A percentile compares a stretch with the other conserved stretches of the same genome.
Evolutionary conservation across 192 early-diverging fungal species (phyloP).

Genomic region (Spizellomyces sp.): DNA sequence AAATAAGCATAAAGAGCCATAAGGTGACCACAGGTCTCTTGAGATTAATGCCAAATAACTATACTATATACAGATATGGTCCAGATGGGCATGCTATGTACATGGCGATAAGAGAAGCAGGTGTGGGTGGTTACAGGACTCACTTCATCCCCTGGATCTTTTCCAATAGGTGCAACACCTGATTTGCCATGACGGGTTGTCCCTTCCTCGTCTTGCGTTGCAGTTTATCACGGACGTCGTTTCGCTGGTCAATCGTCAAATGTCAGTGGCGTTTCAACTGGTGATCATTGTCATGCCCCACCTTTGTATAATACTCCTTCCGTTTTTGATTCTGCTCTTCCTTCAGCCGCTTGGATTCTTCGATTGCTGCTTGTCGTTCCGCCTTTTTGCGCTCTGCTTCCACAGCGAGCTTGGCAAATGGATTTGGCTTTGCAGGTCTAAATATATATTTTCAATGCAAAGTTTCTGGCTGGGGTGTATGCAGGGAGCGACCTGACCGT

Average conservation of each 20-base stretch:
- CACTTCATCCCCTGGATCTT: conserved; percentile 33
- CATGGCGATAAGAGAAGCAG: not conserved
- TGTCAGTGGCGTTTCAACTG: not conserved
- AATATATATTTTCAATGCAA: not conserved
- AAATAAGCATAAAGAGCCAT: too few species aligned
- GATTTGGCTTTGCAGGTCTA: conserved; percentile 28
- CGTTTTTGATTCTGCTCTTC: conserved; percentile 12
- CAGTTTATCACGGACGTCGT: conserved; percentile 15
- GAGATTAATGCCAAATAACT: not conserved
- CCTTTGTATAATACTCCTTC: conserved; percentile 21
- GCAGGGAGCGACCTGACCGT: too few species aligned
- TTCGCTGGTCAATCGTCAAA: conserved; percentile 16
- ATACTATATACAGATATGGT: too few species aligned
- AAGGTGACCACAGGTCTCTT: not conserved
- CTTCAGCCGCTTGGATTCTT: conserved; percentile 16
- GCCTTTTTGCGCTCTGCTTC: conserved; percentile 14
- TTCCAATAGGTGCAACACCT: conserved; percentile 34
- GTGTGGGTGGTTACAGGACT: too few species aligned
- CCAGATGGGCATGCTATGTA: not conserved
- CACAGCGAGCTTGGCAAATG: conserved; percentile 16
- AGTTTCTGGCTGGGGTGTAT: too few species aligned
- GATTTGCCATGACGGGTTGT: conserved; percentile 46
- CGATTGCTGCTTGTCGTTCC: conserved; percentile 22
- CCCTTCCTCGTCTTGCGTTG: conserved; percentile 38
- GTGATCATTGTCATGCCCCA: not conserved